These are phyloP conservation scores for Dispira parvispora DNA, from an alignment of 192 early-diverging fungal genomes.

Conservation along the genomic window DNA sequence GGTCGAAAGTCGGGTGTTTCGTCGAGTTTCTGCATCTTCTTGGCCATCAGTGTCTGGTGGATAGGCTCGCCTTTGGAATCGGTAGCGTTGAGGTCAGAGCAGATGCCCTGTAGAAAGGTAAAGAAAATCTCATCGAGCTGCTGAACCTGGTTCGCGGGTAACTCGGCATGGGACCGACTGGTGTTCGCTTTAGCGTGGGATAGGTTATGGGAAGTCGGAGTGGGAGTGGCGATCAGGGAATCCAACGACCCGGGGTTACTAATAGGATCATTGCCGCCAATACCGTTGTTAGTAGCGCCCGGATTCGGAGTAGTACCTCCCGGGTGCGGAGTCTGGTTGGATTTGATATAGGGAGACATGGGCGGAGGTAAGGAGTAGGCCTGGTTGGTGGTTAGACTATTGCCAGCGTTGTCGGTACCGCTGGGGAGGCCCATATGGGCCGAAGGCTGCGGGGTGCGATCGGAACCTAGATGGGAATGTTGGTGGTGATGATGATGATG, in stretches of 20 bases:
- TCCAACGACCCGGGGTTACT: too few relatives aligned
- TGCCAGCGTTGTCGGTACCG: conserved; percentile 10
- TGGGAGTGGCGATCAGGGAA: too few relatives aligned
- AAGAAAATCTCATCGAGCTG: conserved; percentile 47
- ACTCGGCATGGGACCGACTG: background rate
- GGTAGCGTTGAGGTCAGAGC: conserved; percentile 40
- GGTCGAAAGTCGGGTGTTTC: conserved; percentile 55
- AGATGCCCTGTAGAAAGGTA: conserved; percentile 45
- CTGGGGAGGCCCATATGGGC: conserved; percentile 12
- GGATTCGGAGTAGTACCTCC: too few relatives aligned
- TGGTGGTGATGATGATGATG: conserved; percentile 15
- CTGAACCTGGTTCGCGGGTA: conserved; percentile 20
- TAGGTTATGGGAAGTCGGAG: too few relatives aligned
- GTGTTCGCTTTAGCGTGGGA: background rate
- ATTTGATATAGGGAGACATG: background rate
- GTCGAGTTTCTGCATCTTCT: conserved; percentile 53
- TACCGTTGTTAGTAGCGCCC: too few relatives aligned
- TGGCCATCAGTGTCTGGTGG: conserved; percentile 62
- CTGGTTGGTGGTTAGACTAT: conserved; percentile 10
- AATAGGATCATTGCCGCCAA: too few relatives aligned
- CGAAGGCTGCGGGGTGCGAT: too few relatives aligned
- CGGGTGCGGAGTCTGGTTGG: too few relatives aligned
- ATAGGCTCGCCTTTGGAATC: conserved; percentile 15
- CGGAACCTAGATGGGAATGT: background rate
- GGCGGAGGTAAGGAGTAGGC: conserved; percentile 3